Conservation (phyloP, 1,284 basidiomycete species). For the Melampsora americana region DNA sequence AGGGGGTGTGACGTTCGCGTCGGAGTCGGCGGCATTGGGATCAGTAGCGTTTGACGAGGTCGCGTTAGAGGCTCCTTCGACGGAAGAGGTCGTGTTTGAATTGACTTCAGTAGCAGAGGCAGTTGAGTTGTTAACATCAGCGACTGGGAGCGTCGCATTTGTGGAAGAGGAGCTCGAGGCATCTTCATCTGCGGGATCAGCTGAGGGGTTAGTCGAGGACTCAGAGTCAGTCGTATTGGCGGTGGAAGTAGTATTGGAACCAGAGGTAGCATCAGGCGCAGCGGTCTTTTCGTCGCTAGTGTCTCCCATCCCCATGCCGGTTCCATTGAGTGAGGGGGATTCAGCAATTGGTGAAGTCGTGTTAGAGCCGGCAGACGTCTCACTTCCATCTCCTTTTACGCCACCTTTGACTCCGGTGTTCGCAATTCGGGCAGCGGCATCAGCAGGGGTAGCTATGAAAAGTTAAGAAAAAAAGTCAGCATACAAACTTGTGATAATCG, state of each 20-base stretch:
- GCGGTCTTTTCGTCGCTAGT: neutral
- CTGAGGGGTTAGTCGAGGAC: too few species aligned
- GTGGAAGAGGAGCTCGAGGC: too few species aligned
- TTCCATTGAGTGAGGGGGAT: neutral
- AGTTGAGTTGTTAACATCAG: too few species aligned
- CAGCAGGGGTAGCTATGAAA: slow-evolving; percentile 26
- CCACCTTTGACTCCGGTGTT: too few species aligned
- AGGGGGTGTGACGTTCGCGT: too few species aligned
- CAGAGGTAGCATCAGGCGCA: neutral
- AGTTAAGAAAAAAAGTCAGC: neutral
- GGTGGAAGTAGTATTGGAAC: neutral
- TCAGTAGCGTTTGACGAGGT: neutral
- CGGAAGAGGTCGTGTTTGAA: too few species aligned
- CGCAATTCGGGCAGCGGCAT: neutral
- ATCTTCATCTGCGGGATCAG: too few species aligned
- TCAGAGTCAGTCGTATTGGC: neutral
- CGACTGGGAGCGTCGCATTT: too few species aligned
- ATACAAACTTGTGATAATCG: neutral
- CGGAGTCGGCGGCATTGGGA: neutral
- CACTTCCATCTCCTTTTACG: too few species aligned
- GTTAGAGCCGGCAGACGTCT: too few species aligned
- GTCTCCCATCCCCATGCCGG: neutral
- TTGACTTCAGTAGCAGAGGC: too few species aligned
- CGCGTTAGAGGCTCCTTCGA: neutral
- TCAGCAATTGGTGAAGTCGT: too few species aligned